Evolutionary conservation across 495 filamentous ascomycete genomes (phyloP), one percentile per base, ranked within the genome.

Genomic region (Neurospora sp.): DNA sequence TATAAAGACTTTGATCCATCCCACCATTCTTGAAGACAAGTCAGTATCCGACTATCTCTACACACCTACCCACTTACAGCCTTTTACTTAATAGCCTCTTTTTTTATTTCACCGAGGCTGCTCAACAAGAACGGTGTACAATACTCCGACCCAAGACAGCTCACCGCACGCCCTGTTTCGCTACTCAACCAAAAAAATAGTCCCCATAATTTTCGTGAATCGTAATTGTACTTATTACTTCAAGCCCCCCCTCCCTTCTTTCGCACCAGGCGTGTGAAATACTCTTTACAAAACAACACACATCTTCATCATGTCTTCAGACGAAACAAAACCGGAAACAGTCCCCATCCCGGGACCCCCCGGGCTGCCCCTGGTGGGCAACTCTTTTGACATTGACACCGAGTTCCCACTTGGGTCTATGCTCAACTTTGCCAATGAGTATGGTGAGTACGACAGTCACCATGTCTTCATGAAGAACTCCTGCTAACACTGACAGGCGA

Each of bases 291-390:
- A 44, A 8, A 54, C 46, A 54, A n/a, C 46, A 54, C 46, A 54
- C 54, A 62, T 62, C 20, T 3, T 10, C 54, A 62, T 62, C 54
- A 66, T 66, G 54, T 66, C 54, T 35, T 35, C 54, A 35, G 54
- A 66, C 11, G 54, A 66, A 66, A 66, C 54, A 66, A 62, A 31
- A 27, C 54, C 71, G 16, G 42, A 72, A 31, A 59, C 44, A 23
- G 71, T 39, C 27, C 73, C 71, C 20, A 89, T 90, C 70, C 89
- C 89, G 20, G 82, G 85, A 46, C 89, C 88, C 18, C 83, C 84
- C 35, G 88, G 88, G 7, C 75, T 89, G 39, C 90, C 89, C 0
- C 71, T 91, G 39, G 71, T 91, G 14, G 90, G 90, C 4, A 91
- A 91, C 74, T 75, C 90, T 7, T 83, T 86, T 40, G 86, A 88